Base-by-base conservation (phyloP, 2,329 filamentous ascomycete genomes). In the Alternaria sp. region DNA sequence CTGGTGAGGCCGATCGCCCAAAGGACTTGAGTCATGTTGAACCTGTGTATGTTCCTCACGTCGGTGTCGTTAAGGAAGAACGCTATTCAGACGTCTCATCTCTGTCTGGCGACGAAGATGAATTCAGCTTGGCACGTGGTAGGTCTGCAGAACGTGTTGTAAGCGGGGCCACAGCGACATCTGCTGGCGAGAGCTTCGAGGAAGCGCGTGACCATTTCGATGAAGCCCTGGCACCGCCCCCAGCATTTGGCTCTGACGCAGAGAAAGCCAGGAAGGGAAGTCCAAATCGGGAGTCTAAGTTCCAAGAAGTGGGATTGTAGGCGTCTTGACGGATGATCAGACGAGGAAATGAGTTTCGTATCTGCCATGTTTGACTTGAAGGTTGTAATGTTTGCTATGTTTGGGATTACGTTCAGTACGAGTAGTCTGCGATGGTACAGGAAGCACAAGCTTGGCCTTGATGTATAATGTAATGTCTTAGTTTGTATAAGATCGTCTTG, bases 151-250 rank as follows among this genome's bases (percentile, higher is more conserved):
- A 71, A 54, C 69, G 74, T 10, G 65, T 70, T 19, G 57, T 59
- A 10, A 77, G 68, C 36, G 69, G 68, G 3, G 71, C 80, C n/a
- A 77, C 79, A 47, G 80, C 76, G 26, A 78, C 66, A 43, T 76
- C 70, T 40, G 78, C 74, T 19, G 76, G 83, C 25, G 73, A 84
- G 6, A 84, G 86, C 46, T 84, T 85, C 57, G 85, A 88, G 60
- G 86, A 88, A 75, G 84, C 82, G 10, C 80, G 80, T 62, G 84
- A 86, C 69, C 74, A 76, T 46, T 84, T 85, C 61, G 84, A 87
- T 65, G 82, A 85, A 68, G 79, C 74, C 40, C 71, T 79, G 19
- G 76, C 70, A 23, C 81, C 82, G 40, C 79, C 80, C 15, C 80
- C 81, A 40, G 79, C 73, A 32, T 82, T 83, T 44, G 68, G 69